Conservation (phyloP, 2,329 filamentous ascomycete species). For the Albifimbria verrucaria region DNA sequence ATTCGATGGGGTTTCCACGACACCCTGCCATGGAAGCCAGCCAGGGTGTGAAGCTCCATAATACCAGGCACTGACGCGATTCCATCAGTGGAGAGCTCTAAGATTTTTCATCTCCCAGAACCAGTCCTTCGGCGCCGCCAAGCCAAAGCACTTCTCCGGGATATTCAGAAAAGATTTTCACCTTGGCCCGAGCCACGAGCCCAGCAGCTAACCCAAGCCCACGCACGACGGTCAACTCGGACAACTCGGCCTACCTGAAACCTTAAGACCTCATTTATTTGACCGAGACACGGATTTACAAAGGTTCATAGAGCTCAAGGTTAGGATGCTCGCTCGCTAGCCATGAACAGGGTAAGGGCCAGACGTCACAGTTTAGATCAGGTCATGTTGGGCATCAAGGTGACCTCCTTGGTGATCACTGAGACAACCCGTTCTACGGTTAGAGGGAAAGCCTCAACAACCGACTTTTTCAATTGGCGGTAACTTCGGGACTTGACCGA, state of each 20-base stretch:
- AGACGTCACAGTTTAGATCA: no score
- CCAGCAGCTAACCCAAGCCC: neutral
- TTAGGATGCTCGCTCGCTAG: no score
- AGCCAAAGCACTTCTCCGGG: neutral
- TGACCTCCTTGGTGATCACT: no score
- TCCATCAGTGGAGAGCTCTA: neutral
- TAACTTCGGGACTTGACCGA: no score
- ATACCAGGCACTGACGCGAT: neutral
- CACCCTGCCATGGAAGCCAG: no score
- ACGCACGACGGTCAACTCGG: neutral
- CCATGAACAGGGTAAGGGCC: no score
- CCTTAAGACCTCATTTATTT: neutral
- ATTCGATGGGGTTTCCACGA: neutral
- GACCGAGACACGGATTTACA: neutral
- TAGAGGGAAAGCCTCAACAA: no score
- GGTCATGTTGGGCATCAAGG: no score
- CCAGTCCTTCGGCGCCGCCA: neutral
- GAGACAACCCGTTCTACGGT: no score
- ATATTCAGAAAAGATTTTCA: neutral
- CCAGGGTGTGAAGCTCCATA: no score
- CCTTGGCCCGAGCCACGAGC: neutral
- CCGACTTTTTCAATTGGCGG: no score
- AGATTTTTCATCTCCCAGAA: neutral
- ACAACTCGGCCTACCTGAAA: neutral
- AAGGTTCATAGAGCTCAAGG: neutral